Conservation (phyloP, 352 stramenopile species). For the Phytophthora agathidicida region DNA sequence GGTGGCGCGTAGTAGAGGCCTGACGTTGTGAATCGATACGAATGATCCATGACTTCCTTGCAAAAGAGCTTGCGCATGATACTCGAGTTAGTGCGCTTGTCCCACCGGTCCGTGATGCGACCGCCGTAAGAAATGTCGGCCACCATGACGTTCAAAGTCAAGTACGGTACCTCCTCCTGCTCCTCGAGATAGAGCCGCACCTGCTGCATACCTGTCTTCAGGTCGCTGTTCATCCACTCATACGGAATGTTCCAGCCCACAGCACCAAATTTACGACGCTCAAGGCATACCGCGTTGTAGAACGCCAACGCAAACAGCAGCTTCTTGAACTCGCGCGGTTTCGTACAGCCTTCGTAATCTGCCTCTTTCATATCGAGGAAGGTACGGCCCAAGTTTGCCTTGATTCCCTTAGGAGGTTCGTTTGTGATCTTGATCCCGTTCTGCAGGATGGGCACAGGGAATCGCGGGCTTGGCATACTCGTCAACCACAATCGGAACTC, state of each 20-base stretch:
- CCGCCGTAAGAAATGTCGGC: conserved; percentile 96
- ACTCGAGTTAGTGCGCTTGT: conserved; percentile 94
- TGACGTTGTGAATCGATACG: conserved; percentile 85
- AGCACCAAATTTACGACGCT: conserved; percentile 94
- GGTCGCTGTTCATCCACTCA: conserved; percentile 96
- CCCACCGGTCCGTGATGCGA: conserved; percentile 94
- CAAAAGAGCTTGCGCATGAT: conserved; percentile 95
- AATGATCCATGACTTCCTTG: conserved; percentile 83
- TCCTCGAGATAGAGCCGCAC: conserved; percentile 94
- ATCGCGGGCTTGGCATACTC: conserved; percentile 91
- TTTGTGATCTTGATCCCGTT: conserved; percentile 97
- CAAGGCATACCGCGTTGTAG: conserved; percentile 95
- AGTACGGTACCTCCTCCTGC: conserved; percentile 92
- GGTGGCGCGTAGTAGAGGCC: conserved; percentile 80
- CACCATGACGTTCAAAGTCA: conserved; percentile 95
- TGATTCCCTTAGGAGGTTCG: conserved; percentile 92
- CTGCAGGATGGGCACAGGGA: conserved; percentile 94
- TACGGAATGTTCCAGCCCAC: conserved; percentile 97
- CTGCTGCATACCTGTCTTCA: conserved; percentile 95
- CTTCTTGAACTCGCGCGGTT: conserved; percentile 91
- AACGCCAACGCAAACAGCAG: conserved; percentile 92
- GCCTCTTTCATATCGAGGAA: conserved; percentile 93
- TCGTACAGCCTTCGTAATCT: conserved; percentile 90
- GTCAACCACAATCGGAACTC: conserved; percentile 95
- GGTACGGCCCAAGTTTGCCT: conserved; percentile 91